Base-by-base conservation (phyloP, 768 basidiomycete species). In the Galerina marginata region DNA sequence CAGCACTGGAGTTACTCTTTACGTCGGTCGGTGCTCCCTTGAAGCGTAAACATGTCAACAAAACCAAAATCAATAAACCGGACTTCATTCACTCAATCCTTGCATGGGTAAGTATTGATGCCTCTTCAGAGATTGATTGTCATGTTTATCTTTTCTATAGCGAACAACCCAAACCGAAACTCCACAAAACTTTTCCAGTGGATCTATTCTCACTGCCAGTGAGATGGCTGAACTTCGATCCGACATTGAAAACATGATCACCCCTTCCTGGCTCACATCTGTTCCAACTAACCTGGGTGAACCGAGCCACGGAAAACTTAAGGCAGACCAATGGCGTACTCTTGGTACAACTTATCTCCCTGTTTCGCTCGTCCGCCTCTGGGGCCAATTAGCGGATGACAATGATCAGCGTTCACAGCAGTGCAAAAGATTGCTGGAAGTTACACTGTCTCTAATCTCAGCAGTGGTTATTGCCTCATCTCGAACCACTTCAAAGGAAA, bases 331-430 rank as follows among this genome's bases (percentile, higher is more conserved):
- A 63, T 82, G 79, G 80, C 68, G 72, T 0, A 69, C 66, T 0
- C 60, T 77, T 7, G 71, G 74, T 23, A 66, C 69, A 1, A 47
- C 75, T 6, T 59, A 77, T 52, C 68, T 80, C 20, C 75, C 73
- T 0, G 62, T 75, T 10, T 70, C 77, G 2, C 65, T 81, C 1
- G 60, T 73, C 16, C 62, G 4, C 2, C 58, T 79, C 2, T 80
- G 79, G 80, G 67, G 68, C 16, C 20, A 26, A 10, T 14, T 50
- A 25, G 51, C 53, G 7, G 33, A 48, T 3, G 50, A 56, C 10
- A 44, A 58, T 54, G 60, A 25, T 36, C 29, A 29, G 29, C 61
- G 14, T 68, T 33, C 71, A 73, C 0, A 65, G 69, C 16, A 62
- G 52, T 25, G 72, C 75, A 25, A 20, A 14, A 23, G 44, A 11